A percentile compares a stretch with the other conserved stretches of the same genome.
phyloP scores from a whole-genome alignment of 2,329 filamentous ascomycete species.

The Catunica adiposa region DNA sequence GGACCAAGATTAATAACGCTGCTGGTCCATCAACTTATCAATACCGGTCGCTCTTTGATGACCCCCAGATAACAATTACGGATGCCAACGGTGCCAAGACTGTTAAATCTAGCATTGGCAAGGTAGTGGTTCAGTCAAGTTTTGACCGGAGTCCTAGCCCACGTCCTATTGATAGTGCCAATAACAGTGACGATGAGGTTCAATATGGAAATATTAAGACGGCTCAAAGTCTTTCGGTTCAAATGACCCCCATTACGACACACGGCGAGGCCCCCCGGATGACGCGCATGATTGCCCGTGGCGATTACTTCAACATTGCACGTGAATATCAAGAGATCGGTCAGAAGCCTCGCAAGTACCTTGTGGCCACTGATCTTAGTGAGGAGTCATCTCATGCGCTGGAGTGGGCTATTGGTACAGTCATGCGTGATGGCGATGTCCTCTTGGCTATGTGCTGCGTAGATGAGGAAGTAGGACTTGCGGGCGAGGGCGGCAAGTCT shows the following conservation, averaged over 20 bases:
- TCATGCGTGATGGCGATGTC: constrained; percentile 85
- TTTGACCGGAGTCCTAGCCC: constrained; percentile 53
- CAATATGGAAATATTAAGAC: constrained; percentile 72
- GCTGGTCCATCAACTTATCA: constrained; percentile 32
- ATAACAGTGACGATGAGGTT: constrained; percentile 75
- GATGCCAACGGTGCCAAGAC: constrained; percentile 33
- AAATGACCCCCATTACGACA: constrained; percentile 62
- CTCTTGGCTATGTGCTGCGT: constrained; percentile 85
- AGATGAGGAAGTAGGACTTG: constrained; percentile 64
- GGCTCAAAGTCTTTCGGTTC: constrained; percentile 70
- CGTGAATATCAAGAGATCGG: constrained; percentile 64
- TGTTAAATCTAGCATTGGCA: constrained; percentile 22
- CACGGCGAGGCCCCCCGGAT: constrained; percentile 63
- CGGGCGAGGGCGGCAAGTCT: constrained; percentile 14
- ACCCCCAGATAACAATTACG: constrained; percentile 50
- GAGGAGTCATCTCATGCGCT: constrained; percentile 88
- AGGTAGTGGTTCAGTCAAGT: constrained; percentile 59
- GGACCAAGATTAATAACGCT: constrained; percentile 16
- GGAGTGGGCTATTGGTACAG: constrained; percentile 94
- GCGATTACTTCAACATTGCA: constrained; percentile 63
- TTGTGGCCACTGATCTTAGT: constrained; percentile 90
- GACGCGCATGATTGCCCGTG: constrained; percentile 77
- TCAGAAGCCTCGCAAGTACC: constrained; percentile 68
- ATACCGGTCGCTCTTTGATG: constrained; percentile 47
- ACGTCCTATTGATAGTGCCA: constrained; percentile 29